These are phyloP conservation scores for Mycena olivaceomarginata DNA, from an alignment of 768 basidiomycete species.

Conservation along the genomic window DNA sequence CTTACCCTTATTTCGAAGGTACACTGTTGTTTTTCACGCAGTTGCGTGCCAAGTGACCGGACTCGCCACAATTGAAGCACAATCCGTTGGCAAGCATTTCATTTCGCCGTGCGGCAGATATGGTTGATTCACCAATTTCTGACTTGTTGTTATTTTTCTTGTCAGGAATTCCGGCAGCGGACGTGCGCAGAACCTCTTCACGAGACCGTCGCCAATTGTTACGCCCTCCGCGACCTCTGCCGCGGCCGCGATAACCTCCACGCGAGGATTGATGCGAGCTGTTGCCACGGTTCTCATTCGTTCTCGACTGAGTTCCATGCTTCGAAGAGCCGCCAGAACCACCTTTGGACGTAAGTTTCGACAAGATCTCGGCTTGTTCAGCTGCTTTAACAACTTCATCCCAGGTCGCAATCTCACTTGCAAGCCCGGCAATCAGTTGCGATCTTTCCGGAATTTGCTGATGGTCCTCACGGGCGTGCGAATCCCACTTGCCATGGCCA, in stretches of 20 bases:
- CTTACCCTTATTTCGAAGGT: constrained; percentile 1
- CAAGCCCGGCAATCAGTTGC: too few species aligned
- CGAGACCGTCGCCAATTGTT: not conserved
- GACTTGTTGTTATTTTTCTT: too few species aligned
- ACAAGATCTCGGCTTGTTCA: not conserved
- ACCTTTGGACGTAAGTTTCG: not conserved
- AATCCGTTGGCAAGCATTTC: constrained; percentile 17
- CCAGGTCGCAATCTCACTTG: too few species aligned
- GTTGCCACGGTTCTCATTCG: too few species aligned
- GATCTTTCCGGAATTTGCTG: too few species aligned
- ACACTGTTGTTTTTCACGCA: not conserved
- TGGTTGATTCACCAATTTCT: not conserved
- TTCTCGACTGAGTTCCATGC: too few species aligned
- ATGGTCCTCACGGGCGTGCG: too few species aligned
- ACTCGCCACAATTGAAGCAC: constrained; percentile 5
- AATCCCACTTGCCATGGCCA: too few species aligned
- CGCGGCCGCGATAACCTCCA: too few species aligned
- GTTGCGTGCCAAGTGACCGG: not conserved
- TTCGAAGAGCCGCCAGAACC: too few species aligned
- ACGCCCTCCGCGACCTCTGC: constrained; percentile 15
- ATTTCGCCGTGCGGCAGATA: not conserved
- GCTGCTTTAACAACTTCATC: constrained; percentile 21
- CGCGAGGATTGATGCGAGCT: too few species aligned
- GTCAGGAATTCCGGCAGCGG: not conserved
- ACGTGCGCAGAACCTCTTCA: constrained; percentile 9